phyloP scores from a whole-genome alignment of 23 red algal genomes.

The Gracilaria domingensis region DNA sequence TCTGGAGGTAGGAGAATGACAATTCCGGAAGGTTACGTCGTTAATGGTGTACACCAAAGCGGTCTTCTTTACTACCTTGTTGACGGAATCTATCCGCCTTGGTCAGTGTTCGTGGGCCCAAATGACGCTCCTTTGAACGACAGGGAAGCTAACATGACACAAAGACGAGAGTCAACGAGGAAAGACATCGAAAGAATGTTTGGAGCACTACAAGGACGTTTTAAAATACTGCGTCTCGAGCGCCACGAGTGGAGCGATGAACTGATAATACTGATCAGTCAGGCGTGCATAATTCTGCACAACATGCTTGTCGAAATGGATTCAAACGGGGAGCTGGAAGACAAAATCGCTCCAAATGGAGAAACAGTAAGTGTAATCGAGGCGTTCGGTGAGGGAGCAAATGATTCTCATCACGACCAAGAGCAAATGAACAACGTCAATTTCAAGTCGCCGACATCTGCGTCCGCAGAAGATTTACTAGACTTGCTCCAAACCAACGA shows the following conservation, averaged over 20 bases:
- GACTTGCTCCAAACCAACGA: neutral
- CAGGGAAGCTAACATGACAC: constrained; percentile 12
- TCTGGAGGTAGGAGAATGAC: neutral
- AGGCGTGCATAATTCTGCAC: constrained; percentile 59
- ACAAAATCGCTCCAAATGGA: neutral
- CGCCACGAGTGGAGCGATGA: constrained; percentile 31
- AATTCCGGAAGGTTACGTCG: constrained; percentile 39
- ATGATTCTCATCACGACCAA: too few relatives aligned
- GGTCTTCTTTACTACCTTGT: constrained; percentile 10
- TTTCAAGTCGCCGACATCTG: too few relatives aligned
- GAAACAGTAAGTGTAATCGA: neutral
- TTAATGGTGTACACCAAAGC: neutral
- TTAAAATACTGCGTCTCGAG: constrained; percentile 28
- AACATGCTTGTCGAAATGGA: constrained; percentile 50
- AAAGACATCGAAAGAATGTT: constrained; percentile 59
- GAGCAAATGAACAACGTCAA: too few relatives aligned
- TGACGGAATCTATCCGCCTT: constrained; percentile 19
- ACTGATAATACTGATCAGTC: constrained; percentile 28
- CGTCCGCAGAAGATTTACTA: neutral
- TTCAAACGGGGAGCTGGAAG: neutral
- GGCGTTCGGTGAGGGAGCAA: too few relatives aligned
- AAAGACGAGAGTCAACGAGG: neutral
- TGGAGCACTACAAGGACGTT: constrained; percentile 48
- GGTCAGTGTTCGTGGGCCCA: constrained; percentile 26
- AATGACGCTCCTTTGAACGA: neutral